Conservation (phyloP, 176 grass and related monocot genomes). For the Triticum dicoccoides region DNA sequence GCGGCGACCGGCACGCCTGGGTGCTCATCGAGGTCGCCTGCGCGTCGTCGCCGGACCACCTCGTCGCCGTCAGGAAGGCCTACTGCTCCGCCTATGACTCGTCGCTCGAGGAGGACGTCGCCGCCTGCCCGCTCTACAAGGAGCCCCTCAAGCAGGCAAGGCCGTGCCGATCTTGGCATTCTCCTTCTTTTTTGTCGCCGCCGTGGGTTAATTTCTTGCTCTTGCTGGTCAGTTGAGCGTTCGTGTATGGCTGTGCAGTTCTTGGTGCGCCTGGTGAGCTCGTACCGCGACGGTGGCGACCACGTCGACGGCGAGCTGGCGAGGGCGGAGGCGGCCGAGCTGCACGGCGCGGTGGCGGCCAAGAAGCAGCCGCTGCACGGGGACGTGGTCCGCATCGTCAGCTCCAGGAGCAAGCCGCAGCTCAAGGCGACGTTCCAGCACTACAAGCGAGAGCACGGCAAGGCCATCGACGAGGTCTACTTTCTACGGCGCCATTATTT, state of each 20-base stretch:
- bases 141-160: slow-evolving; percentile 56
- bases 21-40: slow-evolving; percentile 87
- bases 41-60: slow-evolving; percentile 78
- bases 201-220: no score
- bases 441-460: slow-evolving; percentile 57
- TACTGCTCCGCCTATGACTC: slow-evolving; percentile 59
- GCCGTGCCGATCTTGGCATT: neutral
- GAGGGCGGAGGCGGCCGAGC: slow-evolving; percentile 48
- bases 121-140: slow-evolving; percentile 42
- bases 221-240: neutral
- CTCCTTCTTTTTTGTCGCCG: neutral
- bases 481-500: no score
- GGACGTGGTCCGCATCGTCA: slow-evolving; percentile 62
- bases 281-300: slow-evolving; percentile 68
- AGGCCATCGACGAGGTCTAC: slow-evolving; percentile 58
- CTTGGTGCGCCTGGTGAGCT: slow-evolving; percentile 63
- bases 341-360: slow-evolving; percentile 38
- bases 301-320: slow-evolving; percentile 45
- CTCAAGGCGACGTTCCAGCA: slow-evolving; percentile 58
- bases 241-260: slow-evolving; percentile 28
- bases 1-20: slow-evolving; percentile 36
- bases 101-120: slow-evolving; percentile 86
- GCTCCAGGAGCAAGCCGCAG: slow-evolving; percentile 78
- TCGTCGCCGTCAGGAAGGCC: slow-evolving; percentile 82
- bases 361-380: slow-evolving; percentile 42